phyloP scores from a whole-genome alignment of 352 stramenopile species.

The Phytophthora sojae region DNA sequence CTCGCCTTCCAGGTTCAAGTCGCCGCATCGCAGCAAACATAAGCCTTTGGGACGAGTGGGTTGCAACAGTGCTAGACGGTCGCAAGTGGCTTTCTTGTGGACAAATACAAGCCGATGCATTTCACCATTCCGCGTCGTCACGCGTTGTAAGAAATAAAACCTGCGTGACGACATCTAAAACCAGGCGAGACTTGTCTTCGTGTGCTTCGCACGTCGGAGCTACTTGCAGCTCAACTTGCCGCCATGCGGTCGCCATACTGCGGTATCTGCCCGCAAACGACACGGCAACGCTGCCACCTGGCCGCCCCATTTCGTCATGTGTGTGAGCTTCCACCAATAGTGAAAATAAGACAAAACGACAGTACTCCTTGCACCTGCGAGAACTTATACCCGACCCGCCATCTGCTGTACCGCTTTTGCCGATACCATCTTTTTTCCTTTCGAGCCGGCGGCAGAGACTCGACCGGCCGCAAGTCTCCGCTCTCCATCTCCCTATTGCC shows the following conservation, averaged over 20 bases:
- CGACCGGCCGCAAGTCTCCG: slow-evolving; percentile 5
- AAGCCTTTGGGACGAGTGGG: not conserved
- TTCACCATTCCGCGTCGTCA: not conserved
- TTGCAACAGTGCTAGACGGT: not conserved
- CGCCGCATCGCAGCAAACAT: not conserved
- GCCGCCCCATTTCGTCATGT: not conserved
- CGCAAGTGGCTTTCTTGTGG: not conserved
- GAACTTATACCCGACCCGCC: not conserved
- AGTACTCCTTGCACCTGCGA: not conserved
- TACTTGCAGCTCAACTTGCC: not conserved
- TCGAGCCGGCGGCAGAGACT: slow-evolving; percentile 37
- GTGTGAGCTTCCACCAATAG: not conserved
- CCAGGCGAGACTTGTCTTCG: not conserved
- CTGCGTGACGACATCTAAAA: slow-evolving; percentile 3
- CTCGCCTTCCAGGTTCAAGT: not conserved
- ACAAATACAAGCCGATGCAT: too few relatives aligned
- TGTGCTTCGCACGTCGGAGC: not conserved
- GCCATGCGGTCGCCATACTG: not conserved
- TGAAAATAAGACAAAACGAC: not conserved
- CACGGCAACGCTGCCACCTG: not conserved
- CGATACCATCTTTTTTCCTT: slow-evolving; percentile 19
- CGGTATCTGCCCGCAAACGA: not conserved
- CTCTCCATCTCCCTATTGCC: slow-evolving; percentile 25
- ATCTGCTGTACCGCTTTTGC: slow-evolving; percentile 2
- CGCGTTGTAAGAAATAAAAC: not conserved